phyloP scores from a whole-genome alignment of 2,329 filamentous ascomycete species.

The Botrytis sinoallii region DNA sequence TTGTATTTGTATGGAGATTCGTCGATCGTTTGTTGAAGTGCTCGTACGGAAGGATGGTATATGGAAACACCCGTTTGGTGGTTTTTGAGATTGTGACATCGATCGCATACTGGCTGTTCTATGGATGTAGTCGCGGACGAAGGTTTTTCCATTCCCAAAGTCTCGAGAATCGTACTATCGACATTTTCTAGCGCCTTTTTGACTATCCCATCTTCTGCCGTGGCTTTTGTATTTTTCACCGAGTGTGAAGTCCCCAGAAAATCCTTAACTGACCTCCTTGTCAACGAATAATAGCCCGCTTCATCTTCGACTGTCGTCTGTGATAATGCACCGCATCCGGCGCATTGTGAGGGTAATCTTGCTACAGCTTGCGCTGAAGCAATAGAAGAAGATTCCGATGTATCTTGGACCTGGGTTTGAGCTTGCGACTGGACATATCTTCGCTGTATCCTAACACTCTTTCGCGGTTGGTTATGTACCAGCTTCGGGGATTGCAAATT shows the following conservation, averaged over 20 bases:
- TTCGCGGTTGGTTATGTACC: neutral
- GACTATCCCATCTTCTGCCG: slow-evolving; percentile 48
- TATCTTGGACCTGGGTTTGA: neutral
- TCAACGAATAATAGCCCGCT: slow-evolving; percentile 55
- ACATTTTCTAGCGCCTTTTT: slow-evolving; percentile 36
- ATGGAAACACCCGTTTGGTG: slow-evolving; percentile 71
- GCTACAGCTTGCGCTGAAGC: neutral
- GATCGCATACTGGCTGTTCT: slow-evolving; percentile 67
- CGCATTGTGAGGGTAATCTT: slow-evolving; percentile 55
- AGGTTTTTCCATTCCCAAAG: slow-evolving; percentile 21
- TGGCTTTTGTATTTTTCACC: neutral
- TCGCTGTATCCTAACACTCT: slow-evolving; percentile 4
- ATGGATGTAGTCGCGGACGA: slow-evolving; percentile 11
- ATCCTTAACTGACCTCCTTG: slow-evolving; percentile 49
- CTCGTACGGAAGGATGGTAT: slow-evolving; percentile 74
- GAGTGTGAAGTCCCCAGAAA: slow-evolving; percentile 42
- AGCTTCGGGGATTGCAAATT: neutral
- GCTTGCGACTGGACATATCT: slow-evolving; percentile 17
- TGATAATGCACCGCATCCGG: slow-evolving; percentile 62
- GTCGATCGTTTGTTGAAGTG: slow-evolving; percentile 77
- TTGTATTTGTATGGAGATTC: slow-evolving; percentile 90
- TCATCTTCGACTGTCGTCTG: slow-evolving; percentile 52
- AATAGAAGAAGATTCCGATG: neutral
- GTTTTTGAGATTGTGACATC: slow-evolving; percentile 80
- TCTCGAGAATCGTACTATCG: slow-evolving; percentile 11